These are phyloP conservation scores for Macadamia integrifolia DNA, from an alignment of 164 flowering plant species.

Conservation along the genomic window DNA sequence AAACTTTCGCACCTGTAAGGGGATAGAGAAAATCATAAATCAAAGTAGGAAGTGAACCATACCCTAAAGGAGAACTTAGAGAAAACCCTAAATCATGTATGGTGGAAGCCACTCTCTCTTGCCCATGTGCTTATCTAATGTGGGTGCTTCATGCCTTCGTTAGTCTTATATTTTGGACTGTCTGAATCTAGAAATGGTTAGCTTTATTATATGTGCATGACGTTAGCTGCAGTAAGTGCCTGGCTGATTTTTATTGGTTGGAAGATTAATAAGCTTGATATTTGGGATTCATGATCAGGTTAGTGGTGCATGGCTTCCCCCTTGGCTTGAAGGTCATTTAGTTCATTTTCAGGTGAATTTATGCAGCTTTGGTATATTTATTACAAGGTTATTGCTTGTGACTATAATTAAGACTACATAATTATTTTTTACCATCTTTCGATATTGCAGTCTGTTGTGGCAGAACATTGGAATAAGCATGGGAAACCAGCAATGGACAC, in stretches of 20 bases:
- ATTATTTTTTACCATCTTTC: background rate
- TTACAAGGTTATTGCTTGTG: background rate
- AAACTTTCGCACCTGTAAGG: too few relatives aligned
- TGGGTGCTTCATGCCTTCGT: too few relatives aligned
- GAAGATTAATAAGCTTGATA: background rate
- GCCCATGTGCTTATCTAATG: background rate
- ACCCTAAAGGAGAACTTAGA: too few relatives aligned
- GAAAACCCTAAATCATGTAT: too few relatives aligned
- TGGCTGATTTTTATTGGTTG: background rate
- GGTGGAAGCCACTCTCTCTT: background rate
- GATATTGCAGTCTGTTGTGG: slow-evolving; percentile 33
- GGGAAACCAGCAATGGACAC: slow-evolving; percentile 41
- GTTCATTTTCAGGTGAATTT: slow-evolving; percentile 48
- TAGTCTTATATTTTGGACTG: too few relatives aligned
- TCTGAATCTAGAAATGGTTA: too few relatives aligned
- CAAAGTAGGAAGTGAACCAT: too few relatives aligned
- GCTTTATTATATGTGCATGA: too few relatives aligned
- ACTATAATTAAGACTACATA: background rate
- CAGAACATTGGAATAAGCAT: slow-evolving; percentile 32
- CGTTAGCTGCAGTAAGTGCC: too few relatives aligned
- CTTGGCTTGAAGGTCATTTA: slow-evolving; percentile 71
- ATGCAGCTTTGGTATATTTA: background rate
- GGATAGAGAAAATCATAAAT: too few relatives aligned
- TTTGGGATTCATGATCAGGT: slow-evolving; percentile 35
- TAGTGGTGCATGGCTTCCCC: slow-evolving; percentile 96